phyloP scores from a whole-genome alignment of 768 basidiomycete genomes.

The Daedaleopsis nitida region DNA sequence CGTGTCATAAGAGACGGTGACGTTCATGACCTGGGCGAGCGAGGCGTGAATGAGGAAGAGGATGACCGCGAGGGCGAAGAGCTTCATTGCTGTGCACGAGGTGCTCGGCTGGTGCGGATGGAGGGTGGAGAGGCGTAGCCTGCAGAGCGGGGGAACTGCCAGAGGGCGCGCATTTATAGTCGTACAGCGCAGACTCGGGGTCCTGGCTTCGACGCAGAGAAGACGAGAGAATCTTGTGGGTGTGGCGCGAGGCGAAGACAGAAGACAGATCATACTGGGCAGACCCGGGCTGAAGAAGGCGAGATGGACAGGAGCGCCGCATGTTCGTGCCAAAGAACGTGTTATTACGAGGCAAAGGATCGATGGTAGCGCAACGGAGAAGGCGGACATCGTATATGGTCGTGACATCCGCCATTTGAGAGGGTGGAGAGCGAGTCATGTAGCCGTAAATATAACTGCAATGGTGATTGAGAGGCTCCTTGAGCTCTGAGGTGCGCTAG shows the following conservation, averaged over 20 bases:
- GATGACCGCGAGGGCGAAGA: conserved; percentile 25
- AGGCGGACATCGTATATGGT: not conserved
- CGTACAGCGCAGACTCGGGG: not conserved
- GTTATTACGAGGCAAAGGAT: not conserved
- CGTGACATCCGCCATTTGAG: not conserved
- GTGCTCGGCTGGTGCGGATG: not conserved
- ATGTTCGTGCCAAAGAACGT: not conserved
- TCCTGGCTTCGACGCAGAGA: not conserved
- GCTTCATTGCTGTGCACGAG: not conserved
- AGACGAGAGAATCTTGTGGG: not conserved
- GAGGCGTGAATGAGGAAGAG: conserved; percentile 7
- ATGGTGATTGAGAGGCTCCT: not conserved
- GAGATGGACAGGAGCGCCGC: not conserved
- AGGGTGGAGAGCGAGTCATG: not conserved
- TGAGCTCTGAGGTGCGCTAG: no score
- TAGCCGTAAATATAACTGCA: not conserved
- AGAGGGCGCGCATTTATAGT: not conserved
- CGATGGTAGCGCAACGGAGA: not conserved
- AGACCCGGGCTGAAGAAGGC: not conserved
- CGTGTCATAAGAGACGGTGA: conserved; percentile 41
- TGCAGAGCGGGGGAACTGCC: not conserved
- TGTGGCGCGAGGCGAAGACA: not conserved
- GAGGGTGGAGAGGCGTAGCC: not conserved
- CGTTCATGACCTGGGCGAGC: conserved; percentile 8
- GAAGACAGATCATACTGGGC: not conserved